Percentiles rank a stretch among this genome's conserved stretches.
Evolutionary conservation across 805 yeast species (phyloP).

Genomic region (Wickerhamomyces ciferrii): DNA sequence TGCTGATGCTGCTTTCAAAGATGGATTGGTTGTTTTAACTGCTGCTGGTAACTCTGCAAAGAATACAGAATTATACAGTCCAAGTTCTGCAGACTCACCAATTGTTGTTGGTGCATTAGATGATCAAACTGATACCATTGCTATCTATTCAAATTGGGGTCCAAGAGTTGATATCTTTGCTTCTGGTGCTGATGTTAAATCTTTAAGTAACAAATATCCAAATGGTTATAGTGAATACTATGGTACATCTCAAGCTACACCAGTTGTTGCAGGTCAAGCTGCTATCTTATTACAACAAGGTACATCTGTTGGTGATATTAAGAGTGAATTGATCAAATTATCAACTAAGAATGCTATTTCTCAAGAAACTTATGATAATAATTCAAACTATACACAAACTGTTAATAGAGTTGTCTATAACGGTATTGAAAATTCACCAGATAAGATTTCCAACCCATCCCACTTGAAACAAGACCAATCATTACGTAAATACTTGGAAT

Average conservation of each 20-base stretch:
- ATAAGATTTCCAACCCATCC: not conserved
- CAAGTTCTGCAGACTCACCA: constrained; percentile 65
- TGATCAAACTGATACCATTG: constrained; percentile 58
- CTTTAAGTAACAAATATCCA: constrained; percentile 34
- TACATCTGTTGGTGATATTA: constrained; percentile 28
- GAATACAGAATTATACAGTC: constrained; percentile 74
- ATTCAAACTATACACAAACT: constrained; percentile 29
- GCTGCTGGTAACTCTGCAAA: constrained; percentile 81
- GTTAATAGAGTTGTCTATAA: constrained; percentile 48
- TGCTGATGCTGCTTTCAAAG: constrained; percentile 58
- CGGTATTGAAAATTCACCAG: constrained; percentile 10
- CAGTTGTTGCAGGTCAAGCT: constrained; percentile 57
- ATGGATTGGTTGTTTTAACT: constrained; percentile 64
- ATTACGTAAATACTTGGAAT: too few relatives aligned
- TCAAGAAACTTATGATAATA: constrained; percentile 27
- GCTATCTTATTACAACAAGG: constrained; percentile 43
- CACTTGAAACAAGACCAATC: not conserved
- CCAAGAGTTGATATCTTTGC: constrained; percentile 78
- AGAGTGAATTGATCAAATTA: constrained; percentile 28
- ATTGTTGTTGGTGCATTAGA: constrained; percentile 83
- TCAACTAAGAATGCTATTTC: constrained; percentile 35
- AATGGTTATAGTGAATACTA: constrained; percentile 30
- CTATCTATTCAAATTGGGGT: constrained; percentile 82
- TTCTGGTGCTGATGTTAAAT: constrained; percentile 60
- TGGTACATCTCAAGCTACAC: constrained; percentile 76